A percentile compares a stretch with the other conserved stretches of the same genome.
phyloP scores from a whole-genome alignment of 805 yeast species.

The Candida tibetensis region DNA sequence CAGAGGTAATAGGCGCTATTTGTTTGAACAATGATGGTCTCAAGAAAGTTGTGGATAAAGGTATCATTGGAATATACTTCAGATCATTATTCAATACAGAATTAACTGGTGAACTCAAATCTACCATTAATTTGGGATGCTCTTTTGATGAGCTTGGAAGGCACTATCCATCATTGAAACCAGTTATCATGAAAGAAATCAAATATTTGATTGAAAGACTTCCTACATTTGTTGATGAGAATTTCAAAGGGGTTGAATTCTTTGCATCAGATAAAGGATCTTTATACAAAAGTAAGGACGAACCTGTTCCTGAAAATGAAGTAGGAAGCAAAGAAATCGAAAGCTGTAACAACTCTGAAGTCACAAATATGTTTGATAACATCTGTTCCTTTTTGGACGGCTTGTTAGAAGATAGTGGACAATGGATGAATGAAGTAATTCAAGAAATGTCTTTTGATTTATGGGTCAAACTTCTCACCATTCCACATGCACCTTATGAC shows the following conservation, averaged over 20 bases:
- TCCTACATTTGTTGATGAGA: slow-evolving; percentile 33
- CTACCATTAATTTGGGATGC: slow-evolving; percentile 56
- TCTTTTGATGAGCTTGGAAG: slow-evolving; percentile 77
- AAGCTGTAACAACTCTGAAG: slow-evolving; percentile 53
- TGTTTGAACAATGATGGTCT: slow-evolving; percentile 76
- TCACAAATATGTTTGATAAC: slow-evolving; percentile 49
- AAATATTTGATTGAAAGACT: slow-evolving; percentile 43
- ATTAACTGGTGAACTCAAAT: slow-evolving; percentile 49
- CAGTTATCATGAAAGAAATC: slow-evolving; percentile 51
- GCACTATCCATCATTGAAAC: slow-evolving; percentile 75
- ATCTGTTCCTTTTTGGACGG: slow-evolving; percentile 50
- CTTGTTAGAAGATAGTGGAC: slow-evolving; percentile 49
- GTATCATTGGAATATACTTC: slow-evolving; percentile 45
- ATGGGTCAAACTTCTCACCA: slow-evolving; percentile 48
- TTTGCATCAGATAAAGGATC: slow-evolving; percentile 39
- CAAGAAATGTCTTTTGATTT: slow-evolving; percentile 38
- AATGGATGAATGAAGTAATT: slow-evolving; percentile 42
- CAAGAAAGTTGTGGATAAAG: slow-evolving; percentile 45
- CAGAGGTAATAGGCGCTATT: slow-evolving; percentile 79
- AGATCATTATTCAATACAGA: slow-evolving; percentile 46
- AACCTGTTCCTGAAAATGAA: slow-evolving; percentile 40
- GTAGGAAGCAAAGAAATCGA: slow-evolving; percentile 39
- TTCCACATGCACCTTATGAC: slow-evolving; percentile 61
- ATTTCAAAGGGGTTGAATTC: slow-evolving; percentile 38
- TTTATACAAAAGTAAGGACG: slow-evolving; percentile 42